phyloP scores from a whole-genome alignment of 163 green algal genomes.

The Scenedesmus sp. region DNA sequence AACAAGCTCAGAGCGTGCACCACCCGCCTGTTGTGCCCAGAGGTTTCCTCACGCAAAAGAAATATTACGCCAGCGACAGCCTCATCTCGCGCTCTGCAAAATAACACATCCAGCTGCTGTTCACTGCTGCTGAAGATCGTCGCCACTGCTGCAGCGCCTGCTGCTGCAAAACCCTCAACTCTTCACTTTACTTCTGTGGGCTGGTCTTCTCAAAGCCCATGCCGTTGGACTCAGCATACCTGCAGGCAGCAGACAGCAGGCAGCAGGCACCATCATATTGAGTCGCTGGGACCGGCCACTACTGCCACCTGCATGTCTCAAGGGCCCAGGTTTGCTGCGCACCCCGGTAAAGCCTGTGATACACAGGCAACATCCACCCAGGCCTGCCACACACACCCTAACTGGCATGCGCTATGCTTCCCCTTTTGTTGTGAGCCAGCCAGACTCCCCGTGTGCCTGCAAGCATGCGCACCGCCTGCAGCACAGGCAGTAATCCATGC shows the following conservation, averaged over 20 bases:
- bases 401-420: not conserved
- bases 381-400: not conserved
- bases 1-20: too few relatives aligned
- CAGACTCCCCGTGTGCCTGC: too few relatives aligned
- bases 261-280: not conserved
- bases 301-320: not conserved
- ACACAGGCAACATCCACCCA: not conserved
- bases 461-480: not conserved
- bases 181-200: not conserved
- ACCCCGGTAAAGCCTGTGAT: not conserved
- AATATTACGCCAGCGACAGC: too few relatives aligned
- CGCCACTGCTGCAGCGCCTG: not conserved
- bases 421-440: too few relatives aligned
- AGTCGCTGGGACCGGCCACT: not conserved
- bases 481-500: not conserved
- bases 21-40: too few relatives aligned
- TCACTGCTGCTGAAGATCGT: not conserved
- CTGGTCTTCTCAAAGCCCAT: slow-evolving; percentile 55
- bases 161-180: not conserved
- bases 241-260: not conserved
- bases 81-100: too few relatives aligned
- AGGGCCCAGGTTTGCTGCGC: not conserved
- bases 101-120: not conserved
- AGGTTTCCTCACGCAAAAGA: too few relatives aligned
- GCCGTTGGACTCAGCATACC: slow-evolving; percentile 52